Evolutionary conservation across 352 stramenopile species (phyloP).

Genomic region (Phytophthora multivora): DNA sequence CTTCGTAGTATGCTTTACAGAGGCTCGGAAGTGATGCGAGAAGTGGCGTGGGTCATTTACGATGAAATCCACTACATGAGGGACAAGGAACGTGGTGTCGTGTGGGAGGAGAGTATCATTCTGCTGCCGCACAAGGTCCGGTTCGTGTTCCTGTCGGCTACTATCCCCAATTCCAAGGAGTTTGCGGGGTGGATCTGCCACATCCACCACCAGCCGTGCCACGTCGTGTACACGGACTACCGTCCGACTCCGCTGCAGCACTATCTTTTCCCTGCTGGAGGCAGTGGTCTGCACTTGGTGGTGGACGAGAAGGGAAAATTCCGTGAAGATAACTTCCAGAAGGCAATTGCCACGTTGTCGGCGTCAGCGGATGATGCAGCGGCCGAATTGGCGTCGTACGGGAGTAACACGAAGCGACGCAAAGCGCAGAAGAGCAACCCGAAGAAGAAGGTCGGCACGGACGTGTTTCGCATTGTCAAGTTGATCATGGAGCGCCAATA

Average conservation of each 20-base stretch:
- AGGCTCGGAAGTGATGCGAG: constrained; percentile 97
- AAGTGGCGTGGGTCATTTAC: constrained; percentile 99
- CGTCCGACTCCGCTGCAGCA: constrained; percentile 98
- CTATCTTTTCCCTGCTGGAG: constrained; percentile 98
- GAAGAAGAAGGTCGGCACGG: constrained; percentile 94
- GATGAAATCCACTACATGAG: constrained; percentile 99
- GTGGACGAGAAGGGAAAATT: constrained; percentile 99
- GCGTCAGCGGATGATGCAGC: constrained; percentile 61
- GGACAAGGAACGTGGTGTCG: constrained; percentile 97
- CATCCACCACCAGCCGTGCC: constrained; percentile 99
- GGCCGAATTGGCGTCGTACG: constrained; percentile 81
- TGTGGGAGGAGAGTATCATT: constrained; percentile 99
- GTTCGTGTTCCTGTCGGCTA: constrained; percentile 99
- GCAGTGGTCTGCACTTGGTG: constrained; percentile 97
- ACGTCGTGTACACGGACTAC: constrained; percentile 99
- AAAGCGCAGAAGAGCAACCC: constrained; percentile 57
- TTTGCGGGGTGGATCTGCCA: constrained; percentile 98
- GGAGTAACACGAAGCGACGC: constrained; percentile 74
- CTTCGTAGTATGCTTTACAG: constrained; percentile 99
- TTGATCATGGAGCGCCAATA: constrained; percentile 97
- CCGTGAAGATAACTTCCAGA: constrained; percentile 97
- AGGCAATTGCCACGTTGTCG: constrained; percentile 87
- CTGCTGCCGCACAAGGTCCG: constrained; percentile 97
- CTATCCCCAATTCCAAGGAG: constrained; percentile 98
- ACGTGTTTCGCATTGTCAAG: constrained; percentile 98